Base-by-base conservation (phyloP, 805 yeast species). In the Candida ficus region DNA sequence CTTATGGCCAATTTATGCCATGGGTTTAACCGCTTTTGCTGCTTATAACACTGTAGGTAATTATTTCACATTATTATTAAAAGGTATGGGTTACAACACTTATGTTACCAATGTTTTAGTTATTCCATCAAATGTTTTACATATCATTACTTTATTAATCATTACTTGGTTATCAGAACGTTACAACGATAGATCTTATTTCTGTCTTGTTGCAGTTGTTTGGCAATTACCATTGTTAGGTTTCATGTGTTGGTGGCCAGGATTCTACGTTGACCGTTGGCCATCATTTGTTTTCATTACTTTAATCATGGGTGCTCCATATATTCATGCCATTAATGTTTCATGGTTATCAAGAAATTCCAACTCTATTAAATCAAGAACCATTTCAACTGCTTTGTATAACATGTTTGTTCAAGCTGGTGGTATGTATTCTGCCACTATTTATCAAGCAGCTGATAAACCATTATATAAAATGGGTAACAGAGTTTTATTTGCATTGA, bases 391-490 rank as follows among this genome's bases (percentile, higher is more conserved):
- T 0, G 78, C 88, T 0, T 41, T 81, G 31, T 78, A 75, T 58
- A 83, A 82, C 52, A 79, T 81, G 72, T 72, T 69, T 56, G 75
- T 72, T 5, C 89, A 83, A 57, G 63, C 75, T 1, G 84, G 78
- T 1, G 58, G 67, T 17, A 75, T 82, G 31, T 60, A 71, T n/a
- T 64, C 79, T 2, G 64, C 76, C 9, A 75, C 81, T 50, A 64
- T 83, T 5, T 83, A 82, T 58, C 59, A 79, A 40, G 52, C 56
- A 2, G 71, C 67, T 30, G 90, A 83, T 54, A 62, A 61, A 26
- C 89, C 90, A 0, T 50, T 64, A 21, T 83, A 83, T 53, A 66
- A 67, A 28, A 59, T 70, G 18, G 91, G 89, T 14, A 80, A 81
- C 47, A 29, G 19, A 23, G 32, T 32, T 13, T 17, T 45, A 29